Evolutionary conservation across 2,329 filamentous ascomycete genomes (phyloP).

Genomic region (Ophiosphaerella herpotricha): DNA sequence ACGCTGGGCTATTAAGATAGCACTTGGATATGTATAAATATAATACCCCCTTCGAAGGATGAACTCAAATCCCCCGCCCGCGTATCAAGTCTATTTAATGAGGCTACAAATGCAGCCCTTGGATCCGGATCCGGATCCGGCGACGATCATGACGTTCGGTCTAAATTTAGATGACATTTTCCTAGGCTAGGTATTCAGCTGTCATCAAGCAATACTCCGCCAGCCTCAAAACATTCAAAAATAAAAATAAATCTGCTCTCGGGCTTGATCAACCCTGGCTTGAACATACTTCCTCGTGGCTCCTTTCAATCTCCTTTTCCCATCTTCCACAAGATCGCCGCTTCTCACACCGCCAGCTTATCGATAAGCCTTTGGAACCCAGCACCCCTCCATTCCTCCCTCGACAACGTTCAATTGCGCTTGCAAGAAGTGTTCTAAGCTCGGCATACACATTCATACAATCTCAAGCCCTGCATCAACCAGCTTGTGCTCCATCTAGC

Average conservation of each 20-base stretch:
- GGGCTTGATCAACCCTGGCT: neutral
- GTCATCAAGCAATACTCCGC: neutral
- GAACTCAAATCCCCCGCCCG: neutral
- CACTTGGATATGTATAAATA: too few species aligned
- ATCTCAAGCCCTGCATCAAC: neutral
- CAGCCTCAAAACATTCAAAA: neutral
- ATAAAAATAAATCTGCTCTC: neutral
- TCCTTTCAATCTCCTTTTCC: neutral
- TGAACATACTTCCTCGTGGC: neutral
- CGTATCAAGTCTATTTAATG: neutral
- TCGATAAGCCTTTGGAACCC: constrained; percentile 21
- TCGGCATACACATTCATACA: neutral
- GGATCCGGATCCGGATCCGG: neutral
- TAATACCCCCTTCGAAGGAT: too few species aligned
- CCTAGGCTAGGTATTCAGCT: constrained; percentile 5
- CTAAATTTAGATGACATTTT: constrained; percentile 14
- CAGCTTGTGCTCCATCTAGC: neutral
- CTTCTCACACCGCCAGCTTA: constrained; percentile 27
- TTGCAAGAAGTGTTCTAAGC: neutral
- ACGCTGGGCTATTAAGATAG: too few species aligned
- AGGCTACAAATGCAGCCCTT: neutral
- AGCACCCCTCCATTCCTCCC: neutral
- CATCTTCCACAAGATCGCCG: neutral
- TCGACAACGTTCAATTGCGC: neutral
- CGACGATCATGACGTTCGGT: constrained; percentile 8